Evolutionary conservation across 345 rosid species (phyloP).

Genomic region (Stellera chamaejasme): DNA sequence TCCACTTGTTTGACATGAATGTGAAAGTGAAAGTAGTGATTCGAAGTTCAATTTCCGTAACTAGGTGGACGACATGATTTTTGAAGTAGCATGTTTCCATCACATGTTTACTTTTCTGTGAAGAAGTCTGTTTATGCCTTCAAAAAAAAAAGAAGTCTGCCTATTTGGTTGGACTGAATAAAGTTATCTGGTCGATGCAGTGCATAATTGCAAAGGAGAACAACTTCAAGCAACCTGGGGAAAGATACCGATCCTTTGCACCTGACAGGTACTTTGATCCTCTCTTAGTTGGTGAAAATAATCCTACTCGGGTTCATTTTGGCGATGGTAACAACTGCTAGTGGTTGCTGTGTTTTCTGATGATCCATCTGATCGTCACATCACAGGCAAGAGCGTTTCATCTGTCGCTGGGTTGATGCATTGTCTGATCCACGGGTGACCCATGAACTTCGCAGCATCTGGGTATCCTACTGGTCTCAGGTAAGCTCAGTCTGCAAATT

Average conservation of each 20-base stretch:
- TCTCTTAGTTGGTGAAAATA: not conserved
- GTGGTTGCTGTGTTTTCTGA: too few relatives aligned
- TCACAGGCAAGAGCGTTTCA: constrained; percentile 74
- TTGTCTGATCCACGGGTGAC: constrained; percentile 72
- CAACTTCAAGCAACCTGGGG: constrained; percentile 89
- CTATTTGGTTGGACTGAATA: too few relatives aligned
- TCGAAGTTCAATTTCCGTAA: too few relatives aligned
- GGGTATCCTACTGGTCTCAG: constrained; percentile 82
- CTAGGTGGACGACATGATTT: too few relatives aligned
- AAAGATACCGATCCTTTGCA: constrained; percentile 67
- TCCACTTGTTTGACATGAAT: too few relatives aligned
- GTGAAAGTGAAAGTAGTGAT: too few relatives aligned
- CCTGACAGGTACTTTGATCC: constrained; percentile 50
- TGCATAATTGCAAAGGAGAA: constrained; percentile 65
- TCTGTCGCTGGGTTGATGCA: constrained; percentile 61
- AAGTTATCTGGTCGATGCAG: constrained; percentile 27
- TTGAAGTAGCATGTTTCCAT: too few relatives aligned
- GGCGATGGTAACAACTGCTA: too few relatives aligned
- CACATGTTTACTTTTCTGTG: too few relatives aligned
- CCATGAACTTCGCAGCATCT: constrained; percentile 58
- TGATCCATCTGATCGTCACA: not conserved
- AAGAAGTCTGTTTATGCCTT: too few relatives aligned
- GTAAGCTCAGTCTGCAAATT: constrained; percentile 27
- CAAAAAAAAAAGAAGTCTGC: too few relatives aligned
- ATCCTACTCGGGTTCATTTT: too few relatives aligned